Percentiles rank a stretch among this genome's conserved stretches.
These are phyloP conservation scores for Alternaria panax DNA, from an alignment of 2,329 filamentous ascomycete genomes.

Conservation along the genomic window DNA sequence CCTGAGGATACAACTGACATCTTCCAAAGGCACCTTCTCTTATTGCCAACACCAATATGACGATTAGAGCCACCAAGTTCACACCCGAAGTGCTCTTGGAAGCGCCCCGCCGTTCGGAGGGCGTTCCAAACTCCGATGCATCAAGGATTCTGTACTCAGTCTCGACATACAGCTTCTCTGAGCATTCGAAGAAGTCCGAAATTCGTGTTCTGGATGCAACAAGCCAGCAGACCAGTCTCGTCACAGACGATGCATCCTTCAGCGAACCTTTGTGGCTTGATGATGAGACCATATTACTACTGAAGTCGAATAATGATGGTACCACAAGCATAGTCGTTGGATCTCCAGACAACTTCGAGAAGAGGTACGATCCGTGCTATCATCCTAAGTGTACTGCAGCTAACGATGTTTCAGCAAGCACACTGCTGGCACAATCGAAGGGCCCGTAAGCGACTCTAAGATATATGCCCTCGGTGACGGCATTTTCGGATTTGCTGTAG, in stretches of 20 bases:
- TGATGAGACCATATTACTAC: slow-evolving; percentile 68
- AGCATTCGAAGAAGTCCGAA: slow-evolving; percentile 72
- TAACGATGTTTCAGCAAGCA: slow-evolving; percentile 44
- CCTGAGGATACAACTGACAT: neutral
- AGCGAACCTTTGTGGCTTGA: slow-evolving; percentile 80
- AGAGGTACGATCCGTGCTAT: slow-evolving; percentile 31
- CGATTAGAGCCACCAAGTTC: slow-evolving; percentile 73
- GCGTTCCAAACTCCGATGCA: slow-evolving; percentile 72
- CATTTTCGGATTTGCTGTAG: slow-evolving; percentile 56
- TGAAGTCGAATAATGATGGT: slow-evolving; percentile 54
- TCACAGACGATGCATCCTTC: slow-evolving; percentile 70
- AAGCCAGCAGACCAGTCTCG: slow-evolving; percentile 68
- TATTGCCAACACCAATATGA: slow-evolving; percentile 62
- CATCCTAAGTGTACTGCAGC: neutral
- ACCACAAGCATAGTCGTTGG: slow-evolving; percentile 50
- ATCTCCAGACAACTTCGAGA: slow-evolving; percentile 39
- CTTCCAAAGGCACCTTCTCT: neutral
- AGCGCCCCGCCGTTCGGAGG: slow-evolving; percentile 74
- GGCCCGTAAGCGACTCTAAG: slow-evolving; percentile 59
- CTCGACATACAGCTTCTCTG: slow-evolving; percentile 80
- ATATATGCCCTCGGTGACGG: slow-evolving; percentile 47
- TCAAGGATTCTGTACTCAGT: slow-evolving; percentile 71
- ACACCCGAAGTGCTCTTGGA: slow-evolving; percentile 79
- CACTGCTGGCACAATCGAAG: slow-evolving; percentile 54
- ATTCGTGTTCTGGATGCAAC: slow-evolving; percentile 74